phyloP scores from a whole-genome alignment of 306 rosid species.

The Echinosophora koreensis region DNA sequence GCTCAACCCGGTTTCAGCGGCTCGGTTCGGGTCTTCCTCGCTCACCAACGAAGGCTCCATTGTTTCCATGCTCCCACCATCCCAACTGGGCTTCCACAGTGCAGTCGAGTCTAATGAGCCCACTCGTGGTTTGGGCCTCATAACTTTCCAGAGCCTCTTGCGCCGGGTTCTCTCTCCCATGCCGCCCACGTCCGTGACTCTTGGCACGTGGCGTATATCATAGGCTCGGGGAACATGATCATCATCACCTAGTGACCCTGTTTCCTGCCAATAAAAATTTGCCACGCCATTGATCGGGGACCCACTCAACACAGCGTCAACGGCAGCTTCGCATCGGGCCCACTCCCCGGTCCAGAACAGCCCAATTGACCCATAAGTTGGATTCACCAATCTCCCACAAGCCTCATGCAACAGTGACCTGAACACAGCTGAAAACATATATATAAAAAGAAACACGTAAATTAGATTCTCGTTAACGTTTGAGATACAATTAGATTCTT shows the following conservation, averaged over 20 bases:
- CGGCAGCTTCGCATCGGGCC: constrained; percentile 71
- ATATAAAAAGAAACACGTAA: not conserved
- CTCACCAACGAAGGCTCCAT: constrained; percentile 36
- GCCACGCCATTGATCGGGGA: constrained; percentile 33
- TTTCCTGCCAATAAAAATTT: not conserved
- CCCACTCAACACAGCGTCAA: constrained; percentile 62
- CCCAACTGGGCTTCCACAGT: constrained; percentile 16
- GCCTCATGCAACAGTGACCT: constrained; percentile 73
- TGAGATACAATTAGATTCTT: not conserved
- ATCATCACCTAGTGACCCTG: not conserved
- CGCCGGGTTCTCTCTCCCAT: constrained; percentile 42
- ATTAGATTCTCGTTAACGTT: not conserved
- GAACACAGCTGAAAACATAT: constrained; percentile 55
- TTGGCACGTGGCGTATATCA: constrained; percentile 61
- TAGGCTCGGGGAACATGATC: constrained; percentile 5
- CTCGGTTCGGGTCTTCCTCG: constrained; percentile 12
- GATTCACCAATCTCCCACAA: constrained; percentile 75
- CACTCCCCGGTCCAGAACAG: constrained; percentile 62
- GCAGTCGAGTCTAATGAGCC: not conserved
- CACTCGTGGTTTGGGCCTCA: constrained; percentile 28
- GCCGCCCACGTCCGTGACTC: constrained; percentile 5
- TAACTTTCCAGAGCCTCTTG: constrained; percentile 41
- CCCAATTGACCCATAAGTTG: constrained; percentile 71
- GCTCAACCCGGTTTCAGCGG: constrained; percentile 21
- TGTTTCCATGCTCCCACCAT: constrained; percentile 28